Evolutionary conservation across 306 rosid species (phyloP), one percentile per base, ranked within the genome.

Genomic region (Alnus glutinosa): DNA sequence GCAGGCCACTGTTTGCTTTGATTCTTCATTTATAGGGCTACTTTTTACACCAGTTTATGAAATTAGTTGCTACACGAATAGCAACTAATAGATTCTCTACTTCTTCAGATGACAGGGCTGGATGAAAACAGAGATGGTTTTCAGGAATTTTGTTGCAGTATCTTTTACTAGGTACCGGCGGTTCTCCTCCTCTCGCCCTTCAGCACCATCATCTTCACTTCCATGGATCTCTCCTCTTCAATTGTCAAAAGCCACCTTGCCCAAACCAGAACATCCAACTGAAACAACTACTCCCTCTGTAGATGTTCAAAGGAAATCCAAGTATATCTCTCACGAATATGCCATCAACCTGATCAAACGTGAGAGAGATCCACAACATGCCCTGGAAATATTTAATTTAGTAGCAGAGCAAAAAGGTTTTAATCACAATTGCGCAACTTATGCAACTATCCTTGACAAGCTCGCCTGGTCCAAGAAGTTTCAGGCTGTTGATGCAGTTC

Each of bases 331-430:
- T 66, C 97, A 92, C 16, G 90, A 89, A 50, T 54, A 79, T 54
- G 93, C 94, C 48, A 83, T 92, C 49, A 74, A 72, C 79, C 81
- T 91, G 76, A 94, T 94, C 74, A 91, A 87, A 80, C 89, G 88
- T n/a, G 95, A 85, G 83, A 92, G 83, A 76, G 93, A 94, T 82
- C 98, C 97, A 10, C 94, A 88, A 30, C 91, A 81, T 68, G 98
- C 97, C 9, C 83, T 92, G 79, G 88, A 86, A 70, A 86, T 92
- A 78, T 94, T 94, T 78, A 91, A 94, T 78, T 83, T 73, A 87
- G 92, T 80, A 6, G 82, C 92, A 0, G 91, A 92, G 77, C 98
- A 94, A 39, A 91, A 88, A 30, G 97, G 97, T 2, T 94, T 94
- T 68, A 75, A 85, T 28, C 98, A 94, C 84, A 92, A 92, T 32